These are phyloP conservation scores for Cyphellophora europaea DNA, from an alignment of 2,329 filamentous ascomycete genomes.

Conservation along the genomic window DNA sequence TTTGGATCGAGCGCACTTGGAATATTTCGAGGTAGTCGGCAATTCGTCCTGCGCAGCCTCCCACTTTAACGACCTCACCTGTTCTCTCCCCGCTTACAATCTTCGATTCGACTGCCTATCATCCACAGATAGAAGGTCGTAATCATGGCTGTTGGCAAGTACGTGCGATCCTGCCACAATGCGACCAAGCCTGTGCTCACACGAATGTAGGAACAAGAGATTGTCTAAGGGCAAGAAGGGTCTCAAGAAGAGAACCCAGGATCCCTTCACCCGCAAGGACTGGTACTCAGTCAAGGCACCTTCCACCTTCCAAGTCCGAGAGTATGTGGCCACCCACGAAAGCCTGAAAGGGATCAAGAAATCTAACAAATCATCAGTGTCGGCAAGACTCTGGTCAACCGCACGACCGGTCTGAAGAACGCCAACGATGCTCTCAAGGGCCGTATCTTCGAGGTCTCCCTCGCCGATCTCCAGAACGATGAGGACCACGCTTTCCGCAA, in stretches of 20 bases:
- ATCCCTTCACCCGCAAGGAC: constrained; percentile 98
- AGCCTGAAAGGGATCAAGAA: constrained; percentile 14
- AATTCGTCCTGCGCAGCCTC: too few species aligned
- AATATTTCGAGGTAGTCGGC: too few species aligned
- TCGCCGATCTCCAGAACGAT: constrained; percentile 98
- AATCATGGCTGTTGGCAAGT: constrained; percentile 80
- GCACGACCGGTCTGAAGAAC: constrained; percentile 99
- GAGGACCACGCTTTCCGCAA: constrained; percentile 99
- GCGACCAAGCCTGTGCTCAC: background rate
- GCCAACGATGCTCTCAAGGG: constrained; percentile 99
- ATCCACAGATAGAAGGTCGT: constrained; percentile 34
- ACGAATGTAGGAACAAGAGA: constrained; percentile 99
- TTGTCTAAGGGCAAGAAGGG: constrained; percentile 99
- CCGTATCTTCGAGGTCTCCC: constrained; percentile 96
- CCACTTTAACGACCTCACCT: background rate
- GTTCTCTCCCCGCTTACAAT: constrained; percentile 1
- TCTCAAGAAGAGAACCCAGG: constrained; percentile 97
- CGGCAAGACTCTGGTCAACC: constrained; percentile 99
- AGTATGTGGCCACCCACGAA: constrained; percentile 79
- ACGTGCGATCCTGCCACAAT: constrained; percentile 26
- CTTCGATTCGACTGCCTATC: constrained; percentile 4
- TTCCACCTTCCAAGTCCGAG: constrained; percentile 88
- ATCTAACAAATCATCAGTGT: constrained; percentile 72
- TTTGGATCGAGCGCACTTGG: too few species aligned
- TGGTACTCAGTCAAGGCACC: constrained; percentile 99